A percentile compares a stretch with the other conserved stretches of the same genome.
phyloP scores from a whole-genome alignment of 306 rosid species.

The Glycine latifolia region DNA sequence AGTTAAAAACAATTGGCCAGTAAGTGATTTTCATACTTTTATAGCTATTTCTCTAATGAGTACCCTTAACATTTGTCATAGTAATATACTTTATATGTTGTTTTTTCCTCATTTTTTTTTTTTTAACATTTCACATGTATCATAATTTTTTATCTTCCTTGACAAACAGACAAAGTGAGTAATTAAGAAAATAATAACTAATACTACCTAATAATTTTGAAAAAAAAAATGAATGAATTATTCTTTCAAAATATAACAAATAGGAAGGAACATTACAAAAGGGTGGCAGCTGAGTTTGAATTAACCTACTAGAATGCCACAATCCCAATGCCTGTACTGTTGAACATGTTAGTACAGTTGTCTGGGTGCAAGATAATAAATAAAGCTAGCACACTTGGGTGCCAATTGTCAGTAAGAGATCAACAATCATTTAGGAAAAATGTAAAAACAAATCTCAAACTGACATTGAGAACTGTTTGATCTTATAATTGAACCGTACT shows the following conservation, averaged over 20 bases:
- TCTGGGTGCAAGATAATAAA: conserved; percentile 20
- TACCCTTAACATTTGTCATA: too few relatives aligned
- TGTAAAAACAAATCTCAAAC: conserved; percentile 1
- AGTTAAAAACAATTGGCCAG: neutral
- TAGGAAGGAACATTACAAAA: neutral
- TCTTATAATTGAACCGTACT: conserved; percentile 15
- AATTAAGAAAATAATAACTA: too few relatives aligned
- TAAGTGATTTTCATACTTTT: neutral
- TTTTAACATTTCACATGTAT: neutral
- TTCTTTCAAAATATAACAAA: neutral
- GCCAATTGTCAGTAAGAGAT: neutral
- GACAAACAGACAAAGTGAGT: neutral
- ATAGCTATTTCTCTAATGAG: too few relatives aligned
- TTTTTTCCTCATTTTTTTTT: neutral
- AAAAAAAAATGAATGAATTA: neutral
- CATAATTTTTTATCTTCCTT: neutral
- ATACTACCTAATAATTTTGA: too few relatives aligned
- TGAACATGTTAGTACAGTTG: conserved; percentile 53
- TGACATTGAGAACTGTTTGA: conserved; percentile 20
- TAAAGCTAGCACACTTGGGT: conserved; percentile 2
- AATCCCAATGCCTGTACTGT: conserved; percentile 44
- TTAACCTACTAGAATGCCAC: conserved; percentile 12
- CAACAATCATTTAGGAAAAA: conserved; percentile 13
- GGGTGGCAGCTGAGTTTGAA: conserved; percentile 13
- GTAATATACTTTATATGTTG: too few relatives aligned